These are phyloP conservation scores for Naematelia encephala DNA, from an alignment of 768 basidiomycete species.

Conservation along the genomic window DNA sequence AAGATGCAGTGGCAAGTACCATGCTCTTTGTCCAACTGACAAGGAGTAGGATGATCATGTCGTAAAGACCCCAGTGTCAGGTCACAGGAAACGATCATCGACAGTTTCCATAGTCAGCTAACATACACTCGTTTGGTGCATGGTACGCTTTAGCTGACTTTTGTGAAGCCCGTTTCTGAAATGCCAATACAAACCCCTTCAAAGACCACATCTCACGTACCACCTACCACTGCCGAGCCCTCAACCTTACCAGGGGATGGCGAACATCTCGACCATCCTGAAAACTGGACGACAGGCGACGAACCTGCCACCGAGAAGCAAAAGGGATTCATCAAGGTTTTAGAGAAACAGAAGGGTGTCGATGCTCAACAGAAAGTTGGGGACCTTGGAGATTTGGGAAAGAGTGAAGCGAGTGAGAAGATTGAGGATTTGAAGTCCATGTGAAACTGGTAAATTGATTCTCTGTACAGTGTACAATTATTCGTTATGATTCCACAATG, in stretches of 20 bases:
- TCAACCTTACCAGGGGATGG: constrained; percentile 22
- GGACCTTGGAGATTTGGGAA: constrained; percentile 31
- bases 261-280: constrained; percentile 47
- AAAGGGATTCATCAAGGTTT: constrained; percentile 45
- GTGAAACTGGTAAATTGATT: no score
- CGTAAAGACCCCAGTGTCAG: background rate
- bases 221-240: constrained; percentile 4
- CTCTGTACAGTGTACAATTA: no score
- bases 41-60: background rate
- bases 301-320: constrained; percentile 51
- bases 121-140: no score
- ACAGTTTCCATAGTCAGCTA: background rate
- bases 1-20: background rate
- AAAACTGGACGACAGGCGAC: constrained; percentile 49
- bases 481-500: no score
- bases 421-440: constrained; percentile 44
- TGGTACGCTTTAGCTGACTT: no score
- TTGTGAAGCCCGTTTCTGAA: no score
- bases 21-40: background rate
- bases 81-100: background rate
- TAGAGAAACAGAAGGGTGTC: constrained; percentile 47
- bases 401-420: constrained; percentile 48
- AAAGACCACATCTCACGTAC: no score
- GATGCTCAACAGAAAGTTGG: constrained; percentile 6
- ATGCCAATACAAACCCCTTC: no score